These are phyloP conservation scores for Botrytis galanthina DNA, from an alignment of 2,329 filamentous ascomycete species.

Conservation along the genomic window DNA sequence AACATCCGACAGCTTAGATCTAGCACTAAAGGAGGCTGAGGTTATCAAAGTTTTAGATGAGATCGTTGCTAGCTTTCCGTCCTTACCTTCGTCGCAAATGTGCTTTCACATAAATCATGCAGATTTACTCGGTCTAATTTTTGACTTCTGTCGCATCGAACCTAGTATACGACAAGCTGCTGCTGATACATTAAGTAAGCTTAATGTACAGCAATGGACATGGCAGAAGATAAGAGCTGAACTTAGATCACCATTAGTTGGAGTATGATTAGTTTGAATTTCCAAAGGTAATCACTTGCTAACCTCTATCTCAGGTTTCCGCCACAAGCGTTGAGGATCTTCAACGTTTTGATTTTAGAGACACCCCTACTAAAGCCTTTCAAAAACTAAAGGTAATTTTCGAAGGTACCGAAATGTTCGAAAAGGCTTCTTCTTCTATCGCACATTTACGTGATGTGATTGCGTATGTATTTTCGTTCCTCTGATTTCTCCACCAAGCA, in stretches of 20 bases:
- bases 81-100: conserved; percentile 68
- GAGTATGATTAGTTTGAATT: conserved; percentile 48
- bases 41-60: conserved; percentile 94
- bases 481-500: background rate
- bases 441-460: conserved; percentile 78
- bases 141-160: conserved; percentile 83
- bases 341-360: conserved; percentile 84
- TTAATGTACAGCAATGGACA: conserved; percentile 76
- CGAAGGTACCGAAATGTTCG: conserved; percentile 64
- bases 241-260: conserved; percentile 75
- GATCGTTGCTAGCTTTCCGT: conserved; percentile 76
- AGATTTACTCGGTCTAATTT: conserved; percentile 79
- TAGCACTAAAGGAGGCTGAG: conserved; percentile 89
- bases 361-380: conserved; percentile 56
- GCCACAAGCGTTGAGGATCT: conserved; percentile 90
- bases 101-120: conserved; percentile 91
- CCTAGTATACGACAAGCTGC: conserved; percentile 64
- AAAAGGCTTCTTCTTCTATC: conserved; percentile 72
- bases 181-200: conserved; percentile 80
- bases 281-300: background rate
- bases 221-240: conserved; percentile 84
- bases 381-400: conserved; percentile 58
- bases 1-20: conserved; percentile 75
- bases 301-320: conserved; percentile 43
- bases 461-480: conserved; percentile 39